Conservation (phyloP, 2,329 filamentous ascomycete genomes). For the Pyrenochaeta sp. region DNA sequence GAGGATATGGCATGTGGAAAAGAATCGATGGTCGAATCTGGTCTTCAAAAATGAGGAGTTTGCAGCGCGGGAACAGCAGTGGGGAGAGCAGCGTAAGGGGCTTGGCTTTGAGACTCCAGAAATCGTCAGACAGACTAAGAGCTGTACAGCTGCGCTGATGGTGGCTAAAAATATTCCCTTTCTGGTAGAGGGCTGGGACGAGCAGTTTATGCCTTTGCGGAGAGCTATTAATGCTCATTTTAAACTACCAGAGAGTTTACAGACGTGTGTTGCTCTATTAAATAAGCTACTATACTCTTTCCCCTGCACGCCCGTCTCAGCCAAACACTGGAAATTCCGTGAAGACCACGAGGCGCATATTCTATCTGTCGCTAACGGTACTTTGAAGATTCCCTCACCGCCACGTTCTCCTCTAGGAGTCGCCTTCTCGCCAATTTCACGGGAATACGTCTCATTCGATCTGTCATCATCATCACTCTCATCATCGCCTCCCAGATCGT, state of each 20-base stretch:
- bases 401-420: background rate
- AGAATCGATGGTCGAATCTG: constrained; percentile 4
- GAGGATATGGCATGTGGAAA: constrained; percentile 4
- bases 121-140: background rate
- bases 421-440: background rate
- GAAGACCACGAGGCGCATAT: background rate
- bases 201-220: background rate
- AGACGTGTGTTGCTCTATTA: background rate
- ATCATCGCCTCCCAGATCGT: background rate
- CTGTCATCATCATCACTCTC: background rate
- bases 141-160: background rate
- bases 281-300: too few relatives aligned
- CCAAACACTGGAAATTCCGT: too few relatives aligned
- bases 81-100: background rate
- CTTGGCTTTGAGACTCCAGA: background rate
- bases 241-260: background rate
- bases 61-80: background rate
- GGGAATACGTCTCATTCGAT: background rate
- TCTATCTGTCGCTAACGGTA: background rate
- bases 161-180: background rate
- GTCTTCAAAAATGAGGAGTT: background rate
- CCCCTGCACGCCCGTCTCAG: too few relatives aligned
- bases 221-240: background rate
- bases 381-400: background rate
- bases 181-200: constrained; percentile 2